Conservation (phyloP, 1,284 basidiomycete species). For the Rhizoctonia solani region DNA sequence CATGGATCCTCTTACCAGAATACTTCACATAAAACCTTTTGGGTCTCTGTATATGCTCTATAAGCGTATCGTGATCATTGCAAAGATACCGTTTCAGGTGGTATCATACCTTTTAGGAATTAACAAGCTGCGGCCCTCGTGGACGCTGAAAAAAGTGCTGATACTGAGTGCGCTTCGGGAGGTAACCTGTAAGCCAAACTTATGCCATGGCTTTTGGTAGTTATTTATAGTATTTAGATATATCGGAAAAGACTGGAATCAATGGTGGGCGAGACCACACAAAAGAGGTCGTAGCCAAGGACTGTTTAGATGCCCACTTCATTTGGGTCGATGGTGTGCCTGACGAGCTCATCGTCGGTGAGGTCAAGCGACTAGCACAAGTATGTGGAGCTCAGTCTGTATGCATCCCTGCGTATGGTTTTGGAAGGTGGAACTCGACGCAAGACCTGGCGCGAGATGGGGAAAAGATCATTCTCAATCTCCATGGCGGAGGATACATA, state of each 20-base stretch:
- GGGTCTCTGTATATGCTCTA: neutral
- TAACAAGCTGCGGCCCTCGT: slow-evolving; percentile 4
- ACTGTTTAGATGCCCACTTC: slow-evolving; percentile 15
- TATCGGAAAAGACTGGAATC: neutral
- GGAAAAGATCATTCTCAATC: slow-evolving; percentile 33
- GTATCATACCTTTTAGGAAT: neutral
- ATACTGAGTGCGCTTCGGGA: neutral
- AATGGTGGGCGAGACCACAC: slow-evolving; percentile 2
- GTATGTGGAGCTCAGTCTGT: slow-evolving; percentile 50
- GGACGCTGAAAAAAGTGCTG: slow-evolving; percentile 18
- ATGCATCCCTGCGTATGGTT: slow-evolving; percentile 62
- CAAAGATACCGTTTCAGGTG: neutral
- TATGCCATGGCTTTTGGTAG: neutral
- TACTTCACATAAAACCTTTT: slow-evolving; percentile 8
- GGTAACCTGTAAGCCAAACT: neutral
- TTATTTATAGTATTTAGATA: neutral
- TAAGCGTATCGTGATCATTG: neutral
- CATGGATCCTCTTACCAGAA: neutral
- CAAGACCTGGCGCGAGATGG: neutral
- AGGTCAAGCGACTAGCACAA: slow-evolving; percentile 52
- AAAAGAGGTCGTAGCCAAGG: neutral
- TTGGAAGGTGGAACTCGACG: slow-evolving; percentile 4
- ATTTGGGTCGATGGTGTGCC: slow-evolving; percentile 58
- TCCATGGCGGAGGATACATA: slow-evolving; percentile 34
- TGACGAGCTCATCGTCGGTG: slow-evolving; percentile 52